Evolutionary conservation across 2,329 filamentous ascomycete species (phyloP), one percentile per base, ranked within the genome.

Genomic region (Scopulariopsis brevicaulis): DNA sequence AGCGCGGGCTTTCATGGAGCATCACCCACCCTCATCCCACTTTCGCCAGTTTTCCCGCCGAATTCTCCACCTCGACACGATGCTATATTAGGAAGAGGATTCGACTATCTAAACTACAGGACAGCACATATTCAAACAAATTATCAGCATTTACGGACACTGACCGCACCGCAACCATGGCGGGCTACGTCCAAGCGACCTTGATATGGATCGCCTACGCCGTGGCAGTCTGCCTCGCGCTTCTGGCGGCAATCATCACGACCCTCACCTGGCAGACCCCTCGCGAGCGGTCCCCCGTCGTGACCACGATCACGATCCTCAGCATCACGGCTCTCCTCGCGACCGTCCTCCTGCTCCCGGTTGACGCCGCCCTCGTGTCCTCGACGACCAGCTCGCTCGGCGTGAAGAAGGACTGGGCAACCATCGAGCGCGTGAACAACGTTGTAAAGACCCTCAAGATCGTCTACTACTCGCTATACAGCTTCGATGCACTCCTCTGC

Each of bases 191-290:
- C 62, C 91, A 95, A 70, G 88, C 87, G 58, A 90, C 89, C 67
- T 80, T 97, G 64, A 97, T 97, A 71, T 99, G 94, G 94, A 85
- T 94, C 61, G 84, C 92, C 57, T 99, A 97, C 71, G 90, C 87
- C 61, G 82, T 93, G 60, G 92, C 89, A 58, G 79, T 97, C 55
- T 85, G 71, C 60, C 74, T 96, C 58, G 83, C 93, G 61, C 81
- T 96, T 56, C 74, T 86, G 63, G 85, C 90, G 59, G 87, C 92
- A 57, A 82, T 86, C 62, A 82, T 95, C 66, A 96, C 95, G 63
- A 90, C 94, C 61, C 93, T 93, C 72, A 83, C 90, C 64, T 97
- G 96, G 80, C 93, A 97, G 70, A 85, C 88, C 12, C 89, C 92
- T 37, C 84, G 89, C 65, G 93, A 97, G 59, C 86, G 94, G 61